Evolutionary conservation across 2,329 filamentous ascomycete genomes (phyloP).

Genomic region (Colletotrichum truncatum): DNA sequence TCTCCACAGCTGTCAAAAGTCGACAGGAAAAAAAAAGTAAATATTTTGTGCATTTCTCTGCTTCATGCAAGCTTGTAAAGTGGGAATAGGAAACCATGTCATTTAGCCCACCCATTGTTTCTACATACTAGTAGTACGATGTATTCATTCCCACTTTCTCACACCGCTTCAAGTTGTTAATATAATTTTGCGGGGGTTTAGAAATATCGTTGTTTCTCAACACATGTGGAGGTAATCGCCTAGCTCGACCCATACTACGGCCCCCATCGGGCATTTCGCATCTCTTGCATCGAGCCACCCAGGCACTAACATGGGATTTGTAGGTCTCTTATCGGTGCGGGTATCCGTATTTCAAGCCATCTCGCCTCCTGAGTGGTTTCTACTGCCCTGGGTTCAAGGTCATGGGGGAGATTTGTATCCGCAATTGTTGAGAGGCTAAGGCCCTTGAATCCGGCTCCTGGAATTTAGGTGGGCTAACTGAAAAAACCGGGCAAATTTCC

Average conservation of each 20-base stretch:
- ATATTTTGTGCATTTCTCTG: neutral
- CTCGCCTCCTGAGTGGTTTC: neutral
- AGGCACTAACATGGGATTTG: too few relatives aligned
- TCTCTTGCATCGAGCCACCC: neutral
- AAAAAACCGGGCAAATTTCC: too few relatives aligned
- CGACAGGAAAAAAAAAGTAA: neutral
- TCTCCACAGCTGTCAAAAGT: neutral
- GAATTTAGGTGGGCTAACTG: too few relatives aligned
- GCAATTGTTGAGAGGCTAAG: constrained; percentile 13
- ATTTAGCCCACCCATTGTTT: neutral
- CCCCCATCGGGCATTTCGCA: neutral
- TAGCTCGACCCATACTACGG: neutral
- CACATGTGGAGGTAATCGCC: neutral
- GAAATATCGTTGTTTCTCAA: constrained; percentile 9
- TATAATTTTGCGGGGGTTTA: neutral
- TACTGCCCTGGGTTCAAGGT: neutral
- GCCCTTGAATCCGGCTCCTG: neutral
- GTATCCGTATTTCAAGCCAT: neutral
- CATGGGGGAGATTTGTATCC: neutral
- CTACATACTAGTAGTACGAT: too few relatives aligned
- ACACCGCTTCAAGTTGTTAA: constrained; percentile 5
- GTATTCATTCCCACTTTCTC: neutral
- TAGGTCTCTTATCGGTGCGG: too few relatives aligned
- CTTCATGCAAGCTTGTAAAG: constrained; percentile 6
- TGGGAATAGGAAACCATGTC: neutral